Conservation (phyloP, 2,329 filamentous ascomycete species). For the Penicillium glabrum region DNA sequence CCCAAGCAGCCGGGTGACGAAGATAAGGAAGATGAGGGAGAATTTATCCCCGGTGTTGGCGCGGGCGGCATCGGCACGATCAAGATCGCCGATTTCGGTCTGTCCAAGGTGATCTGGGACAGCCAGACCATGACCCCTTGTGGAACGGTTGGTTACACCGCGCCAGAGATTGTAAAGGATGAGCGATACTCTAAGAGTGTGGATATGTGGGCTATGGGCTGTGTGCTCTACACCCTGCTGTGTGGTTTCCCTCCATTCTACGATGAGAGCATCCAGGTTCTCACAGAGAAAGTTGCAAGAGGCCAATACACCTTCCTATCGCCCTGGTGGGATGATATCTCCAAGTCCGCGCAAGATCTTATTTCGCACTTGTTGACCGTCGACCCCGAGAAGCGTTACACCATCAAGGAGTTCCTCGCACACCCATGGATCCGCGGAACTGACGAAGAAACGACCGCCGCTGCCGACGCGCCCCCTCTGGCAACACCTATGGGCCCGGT, state of each 20-base stretch:
- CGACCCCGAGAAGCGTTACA: slow-evolving; percentile 91
- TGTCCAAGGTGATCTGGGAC: slow-evolving; percentile 98
- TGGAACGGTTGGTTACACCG: slow-evolving; percentile 96
- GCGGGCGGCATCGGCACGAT: slow-evolving; percentile 89
- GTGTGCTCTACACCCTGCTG: slow-evolving; percentile 92
- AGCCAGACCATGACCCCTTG: slow-evolving; percentile 99
- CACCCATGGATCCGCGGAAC: slow-evolving; percentile 88
- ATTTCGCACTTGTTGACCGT: slow-evolving; percentile 92
- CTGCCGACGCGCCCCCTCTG: slow-evolving; percentile 69
- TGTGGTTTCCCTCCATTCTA: slow-evolving; percentile 99
- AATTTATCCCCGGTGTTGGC: slow-evolving; percentile 79
- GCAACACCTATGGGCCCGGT: slow-evolving; percentile 60
- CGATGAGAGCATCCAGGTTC: slow-evolving; percentile 93
- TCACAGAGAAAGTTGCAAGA: slow-evolving; percentile 95
- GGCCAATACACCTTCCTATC: slow-evolving; percentile 97
- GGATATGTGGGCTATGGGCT: slow-evolving; percentile 98
- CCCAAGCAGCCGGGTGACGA: slow-evolving; percentile 85
- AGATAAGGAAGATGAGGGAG: slow-evolving; percentile 95
- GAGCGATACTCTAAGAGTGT: slow-evolving; percentile 98
- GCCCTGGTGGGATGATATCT: slow-evolving; percentile 99
- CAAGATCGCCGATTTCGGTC: slow-evolving; percentile 96
- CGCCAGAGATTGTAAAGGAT: slow-evolving; percentile 98
- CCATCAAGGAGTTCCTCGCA: slow-evolving; percentile 86
- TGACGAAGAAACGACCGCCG: slow-evolving; percentile 66
- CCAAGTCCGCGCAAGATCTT: slow-evolving; percentile 88